A percentile compares a stretch with the other conserved stretches of the same genome.
Conservation (phyloP, 2,329 filamentous ascomycete species). For the Aureobasidium sp. region DNA sequence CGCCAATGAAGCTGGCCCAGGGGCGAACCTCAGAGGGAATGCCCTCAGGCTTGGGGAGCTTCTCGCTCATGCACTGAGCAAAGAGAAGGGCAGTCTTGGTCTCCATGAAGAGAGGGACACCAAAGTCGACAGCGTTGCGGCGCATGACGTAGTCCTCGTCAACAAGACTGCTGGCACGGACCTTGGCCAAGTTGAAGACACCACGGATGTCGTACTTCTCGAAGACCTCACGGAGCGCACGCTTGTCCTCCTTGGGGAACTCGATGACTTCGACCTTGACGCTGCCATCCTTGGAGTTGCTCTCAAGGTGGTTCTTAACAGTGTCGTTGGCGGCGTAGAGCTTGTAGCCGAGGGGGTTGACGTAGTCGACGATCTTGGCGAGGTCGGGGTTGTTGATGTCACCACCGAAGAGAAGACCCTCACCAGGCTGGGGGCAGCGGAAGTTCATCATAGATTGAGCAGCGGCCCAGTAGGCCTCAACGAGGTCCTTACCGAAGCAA, state of each 20-base stretch:
- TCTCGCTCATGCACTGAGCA: conserved; percentile 93
- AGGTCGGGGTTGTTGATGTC: conserved; percentile 66
- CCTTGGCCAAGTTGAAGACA: conserved; percentile 87
- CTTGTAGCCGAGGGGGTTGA: conserved; percentile 88
- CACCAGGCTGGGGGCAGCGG: conserved; percentile 86
- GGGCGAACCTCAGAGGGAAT: conserved; percentile 85
- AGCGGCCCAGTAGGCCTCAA: conserved; percentile 97
- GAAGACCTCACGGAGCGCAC: conserved; percentile 88
- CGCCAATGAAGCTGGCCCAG: conserved; percentile 91
- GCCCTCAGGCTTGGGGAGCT: conserved; percentile 79
- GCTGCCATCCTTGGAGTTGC: conserved; percentile 53
- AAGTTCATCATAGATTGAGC: conserved; percentile 99
- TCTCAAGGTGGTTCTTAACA: conserved; percentile 79
- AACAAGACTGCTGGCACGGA: conserved; percentile 70
- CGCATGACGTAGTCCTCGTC: conserved; percentile 99
- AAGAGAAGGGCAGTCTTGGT: conserved; percentile 96
- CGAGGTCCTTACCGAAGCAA: conserved; percentile 91
- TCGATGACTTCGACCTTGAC: conserved; percentile 82
- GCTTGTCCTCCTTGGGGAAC: conserved; percentile 94
- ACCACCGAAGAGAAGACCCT: conserved; percentile 91
- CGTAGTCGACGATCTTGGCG: conserved; percentile 73
- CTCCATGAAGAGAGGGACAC: conserved; percentile 97
- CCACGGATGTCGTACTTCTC: conserved; percentile 94
- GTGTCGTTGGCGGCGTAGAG: conserved; percentile 76
- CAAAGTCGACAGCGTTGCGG: conserved; percentile 96